A percentile compares a stretch with the other conserved stretches of the same genome.
Conservation (phyloP, 2,329 filamentous ascomycete species). For the Grosmannia serpens region DNA sequence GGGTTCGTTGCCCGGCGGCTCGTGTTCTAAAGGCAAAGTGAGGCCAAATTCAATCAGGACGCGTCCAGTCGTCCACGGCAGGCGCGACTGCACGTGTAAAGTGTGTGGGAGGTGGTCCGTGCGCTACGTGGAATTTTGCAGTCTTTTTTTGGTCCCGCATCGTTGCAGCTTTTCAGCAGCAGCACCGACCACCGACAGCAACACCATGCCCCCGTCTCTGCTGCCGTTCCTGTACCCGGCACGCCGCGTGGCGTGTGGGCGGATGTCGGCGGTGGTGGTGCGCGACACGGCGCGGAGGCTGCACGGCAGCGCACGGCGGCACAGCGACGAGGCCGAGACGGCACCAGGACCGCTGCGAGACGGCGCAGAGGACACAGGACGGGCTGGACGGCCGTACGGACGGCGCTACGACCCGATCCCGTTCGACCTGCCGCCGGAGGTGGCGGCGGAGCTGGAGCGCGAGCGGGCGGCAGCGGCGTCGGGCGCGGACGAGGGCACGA, state of each 20-base stretch:
- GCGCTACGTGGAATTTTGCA: neutral
- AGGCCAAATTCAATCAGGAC: neutral
- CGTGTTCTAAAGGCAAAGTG: neutral
- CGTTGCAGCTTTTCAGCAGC: neutral
- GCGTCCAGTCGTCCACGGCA: neutral
- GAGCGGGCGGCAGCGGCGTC: neutral
- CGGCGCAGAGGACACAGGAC: neutral
- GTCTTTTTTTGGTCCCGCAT: neutral
- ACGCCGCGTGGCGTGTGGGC: conserved; percentile 42
- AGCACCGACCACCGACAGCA: neutral
- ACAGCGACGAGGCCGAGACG: neutral
- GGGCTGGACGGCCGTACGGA: neutral
- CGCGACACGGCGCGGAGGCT: conserved; percentile 18
- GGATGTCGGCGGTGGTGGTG: conserved; percentile 14
- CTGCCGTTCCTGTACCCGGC: conserved; percentile 65
- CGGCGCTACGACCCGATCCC: conserved; percentile 30
- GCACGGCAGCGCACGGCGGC: conserved; percentile 12
- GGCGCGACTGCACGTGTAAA: neutral
- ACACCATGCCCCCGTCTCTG: conserved; percentile 33
- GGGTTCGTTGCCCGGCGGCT: neutral
- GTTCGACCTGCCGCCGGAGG: conserved; percentile 33
- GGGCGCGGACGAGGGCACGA: conserved; percentile 29
- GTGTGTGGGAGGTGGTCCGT: conserved; percentile 1
- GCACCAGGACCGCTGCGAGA: no score
- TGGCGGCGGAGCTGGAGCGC: conserved; percentile 18